A percentile compares a stretch with the other conserved stretches of the same genome.
These are phyloP conservation scores for Aspergillus saccharolyticus DNA, from an alignment of 495 filamentous ascomycete species.

Conservation along the genomic window DNA sequence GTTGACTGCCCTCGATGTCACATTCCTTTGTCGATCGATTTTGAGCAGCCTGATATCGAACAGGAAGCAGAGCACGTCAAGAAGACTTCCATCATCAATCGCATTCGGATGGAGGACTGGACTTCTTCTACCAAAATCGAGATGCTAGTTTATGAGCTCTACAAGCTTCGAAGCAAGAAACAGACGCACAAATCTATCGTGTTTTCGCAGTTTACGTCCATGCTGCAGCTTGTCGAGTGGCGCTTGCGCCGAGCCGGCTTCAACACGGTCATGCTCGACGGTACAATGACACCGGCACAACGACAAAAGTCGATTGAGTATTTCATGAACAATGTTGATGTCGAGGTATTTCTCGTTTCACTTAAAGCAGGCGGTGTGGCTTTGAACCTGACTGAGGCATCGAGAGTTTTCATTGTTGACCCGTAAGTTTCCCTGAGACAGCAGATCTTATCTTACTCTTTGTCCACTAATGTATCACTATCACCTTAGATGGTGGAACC, in stretches of 20 bases:
- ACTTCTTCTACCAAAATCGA: slow-evolving; percentile 97
- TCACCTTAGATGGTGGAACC: slow-evolving; percentile 83
- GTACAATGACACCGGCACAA: slow-evolving; percentile 89
- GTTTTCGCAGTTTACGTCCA: slow-evolving; percentile 67
- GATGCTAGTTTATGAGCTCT: slow-evolving; percentile 87
- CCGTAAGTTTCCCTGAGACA: slow-evolving; percentile 54
- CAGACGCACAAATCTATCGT: slow-evolving; percentile 85
- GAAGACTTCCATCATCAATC: slow-evolving; percentile 93
- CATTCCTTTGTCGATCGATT: slow-evolving; percentile 80
- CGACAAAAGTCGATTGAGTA: slow-evolving; percentile 86
- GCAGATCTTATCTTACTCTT: background rate
- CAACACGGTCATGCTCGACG: slow-evolving; percentile 95
- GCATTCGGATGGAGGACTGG: slow-evolving; percentile 97
- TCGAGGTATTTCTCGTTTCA: slow-evolving; percentile 91
- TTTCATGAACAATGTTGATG: slow-evolving; percentile 90
- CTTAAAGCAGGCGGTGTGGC: slow-evolving; percentile 95
- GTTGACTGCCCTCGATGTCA: slow-evolving; percentile 92
- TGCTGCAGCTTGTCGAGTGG: slow-evolving; percentile 86
- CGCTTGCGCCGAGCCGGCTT: slow-evolving; percentile 89
- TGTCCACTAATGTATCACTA: slow-evolving; percentile 1
- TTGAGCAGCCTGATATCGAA: slow-evolving; percentile 89
- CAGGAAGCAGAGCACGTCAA: slow-evolving; percentile 78
- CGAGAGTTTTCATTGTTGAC: slow-evolving; percentile 90
- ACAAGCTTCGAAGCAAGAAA: slow-evolving; percentile 81
- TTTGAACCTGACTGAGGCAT: slow-evolving; percentile 90